Evolutionary conservation across 257 asterid genomes (phyloP).

Genomic region (Solanum corneliomulleri): DNA sequence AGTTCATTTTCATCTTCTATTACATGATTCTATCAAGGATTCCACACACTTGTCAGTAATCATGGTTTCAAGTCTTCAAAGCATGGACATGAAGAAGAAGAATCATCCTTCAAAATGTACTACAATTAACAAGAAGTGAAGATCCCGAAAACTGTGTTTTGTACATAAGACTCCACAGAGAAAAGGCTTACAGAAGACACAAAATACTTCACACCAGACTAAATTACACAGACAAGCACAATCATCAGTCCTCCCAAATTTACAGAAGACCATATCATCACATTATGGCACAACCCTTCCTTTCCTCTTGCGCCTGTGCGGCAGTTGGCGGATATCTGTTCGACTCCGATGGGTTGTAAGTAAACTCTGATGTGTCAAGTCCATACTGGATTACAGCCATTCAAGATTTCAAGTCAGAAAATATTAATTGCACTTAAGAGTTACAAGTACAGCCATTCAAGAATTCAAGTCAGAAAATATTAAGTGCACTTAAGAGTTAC

Average conservation of each 20-base stretch:
- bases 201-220: conserved; percentile 19
- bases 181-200: conserved; percentile 4
- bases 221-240: conserved; percentile 4
- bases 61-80: neutral
- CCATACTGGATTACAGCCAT: conserved; percentile 56
- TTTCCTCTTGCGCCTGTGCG: conserved; percentile 60
- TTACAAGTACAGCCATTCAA: neutral
- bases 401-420: neutral
- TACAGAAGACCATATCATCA: conserved; percentile 17
- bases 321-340: conserved; percentile 62
- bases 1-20: neutral
- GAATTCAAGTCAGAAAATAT: neutral
- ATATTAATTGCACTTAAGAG: neutral
- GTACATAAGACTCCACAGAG: conserved; percentile 4
- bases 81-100: neutral
- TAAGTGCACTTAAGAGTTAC: neutral
- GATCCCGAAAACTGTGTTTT: conserved; percentile 2
- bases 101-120: neutral
- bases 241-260: conserved; percentile 1
- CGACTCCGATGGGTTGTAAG: conserved; percentile 83
- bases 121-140: neutral
- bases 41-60: neutral
- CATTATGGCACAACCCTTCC: conserved; percentile 74
- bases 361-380: conserved; percentile 89
- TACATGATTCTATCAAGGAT: neutral